These are phyloP conservation scores for Penstemon newberryi DNA, from an alignment of 257 asterid genomes.

Conservation along the genomic window DNA sequence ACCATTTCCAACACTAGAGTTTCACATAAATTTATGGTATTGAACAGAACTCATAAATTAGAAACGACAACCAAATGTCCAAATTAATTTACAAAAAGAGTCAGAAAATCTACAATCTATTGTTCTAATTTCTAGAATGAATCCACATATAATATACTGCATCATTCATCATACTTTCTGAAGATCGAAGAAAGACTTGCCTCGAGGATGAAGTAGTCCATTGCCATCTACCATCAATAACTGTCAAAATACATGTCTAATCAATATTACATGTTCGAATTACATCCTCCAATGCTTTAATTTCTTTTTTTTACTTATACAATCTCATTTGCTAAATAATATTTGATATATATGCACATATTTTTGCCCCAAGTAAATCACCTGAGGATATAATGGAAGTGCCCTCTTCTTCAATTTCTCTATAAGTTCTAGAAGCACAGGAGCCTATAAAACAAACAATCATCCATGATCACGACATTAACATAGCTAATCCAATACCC, in stretches of 20 bases:
- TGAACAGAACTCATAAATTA: not conserved
- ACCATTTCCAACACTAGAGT: not conserved
- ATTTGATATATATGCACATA: not conserved
- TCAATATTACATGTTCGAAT: not conserved
- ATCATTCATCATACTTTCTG: constrained; percentile 4
- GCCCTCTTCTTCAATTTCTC: constrained; percentile 62
- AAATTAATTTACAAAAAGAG: not conserved
- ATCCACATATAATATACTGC: not conserved
- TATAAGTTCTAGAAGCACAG: constrained; percentile 69
- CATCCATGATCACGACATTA: constrained; percentile 1
- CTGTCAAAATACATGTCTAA: constrained; percentile 38
- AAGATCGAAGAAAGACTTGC: constrained; percentile 45
- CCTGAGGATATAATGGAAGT: constrained; percentile 71
- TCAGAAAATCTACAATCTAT: too few species aligned
- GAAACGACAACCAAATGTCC: not conserved
- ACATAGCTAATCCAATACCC: not conserved
- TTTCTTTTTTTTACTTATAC: not conserved
- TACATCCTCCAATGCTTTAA: not conserved
- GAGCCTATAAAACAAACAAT: constrained; percentile 52
- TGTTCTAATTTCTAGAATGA: not conserved
- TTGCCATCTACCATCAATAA: constrained; percentile 93
- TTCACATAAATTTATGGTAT: not conserved
- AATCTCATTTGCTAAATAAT: not conserved
- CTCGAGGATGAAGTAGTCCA: constrained; percentile 95
- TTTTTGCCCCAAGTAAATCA: constrained; percentile 25